Base-by-base conservation (phyloP, 2,329 filamentous ascomycete species). In the Fusarium subtropicale region DNA sequence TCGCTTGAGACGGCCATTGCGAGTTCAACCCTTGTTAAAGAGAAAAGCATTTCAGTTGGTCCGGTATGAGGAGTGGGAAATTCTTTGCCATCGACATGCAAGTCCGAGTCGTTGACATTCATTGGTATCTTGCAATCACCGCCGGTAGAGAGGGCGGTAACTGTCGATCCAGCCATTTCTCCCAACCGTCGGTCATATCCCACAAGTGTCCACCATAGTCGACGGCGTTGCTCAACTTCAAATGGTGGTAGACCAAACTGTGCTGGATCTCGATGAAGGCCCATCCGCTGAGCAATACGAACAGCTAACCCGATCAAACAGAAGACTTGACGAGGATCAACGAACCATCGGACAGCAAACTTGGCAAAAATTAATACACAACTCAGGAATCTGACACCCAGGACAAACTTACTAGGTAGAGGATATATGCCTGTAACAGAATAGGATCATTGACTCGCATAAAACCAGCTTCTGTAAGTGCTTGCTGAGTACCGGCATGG, bases 151-250 rank as follows among this genome's bases (percentile, higher is more conserved):
- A 88, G 80, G 1, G 85, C 86, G 7, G 86, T 88, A 56, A 88
- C 84, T 34, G 84, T 82, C 20, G 85, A 87, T 50, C 87, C 86
- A 5, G 87, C 85, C 77, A 92, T 86, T 75, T 93, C 91, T 59
- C 88, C 85, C 38, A 92, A 86, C 24, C 91, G 88, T 63, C 86
- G 83, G 76, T 94, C 91, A 68, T 92, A 90, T 28, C 88, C 82
- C 16, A 90, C 84, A 18, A 94, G 82, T 33, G 88, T 87, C 90
- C 90, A 93, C 91, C 90, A 93, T 2, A 93, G 80, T 38, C 91
- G 84, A 51, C 91, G 86, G n/a, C 90, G 86, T 78, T 91, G 86
- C 78, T 93, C 91, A 5, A 87, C 85, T 72, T 93, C 90, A 56
- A 89, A 91, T 33, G 82, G 85, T 5, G 78, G 81, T 4, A 88